phyloP scores from a whole-genome alignment of 1,139 yeast species.

The Scheffersomyces parashehatae region DNA sequence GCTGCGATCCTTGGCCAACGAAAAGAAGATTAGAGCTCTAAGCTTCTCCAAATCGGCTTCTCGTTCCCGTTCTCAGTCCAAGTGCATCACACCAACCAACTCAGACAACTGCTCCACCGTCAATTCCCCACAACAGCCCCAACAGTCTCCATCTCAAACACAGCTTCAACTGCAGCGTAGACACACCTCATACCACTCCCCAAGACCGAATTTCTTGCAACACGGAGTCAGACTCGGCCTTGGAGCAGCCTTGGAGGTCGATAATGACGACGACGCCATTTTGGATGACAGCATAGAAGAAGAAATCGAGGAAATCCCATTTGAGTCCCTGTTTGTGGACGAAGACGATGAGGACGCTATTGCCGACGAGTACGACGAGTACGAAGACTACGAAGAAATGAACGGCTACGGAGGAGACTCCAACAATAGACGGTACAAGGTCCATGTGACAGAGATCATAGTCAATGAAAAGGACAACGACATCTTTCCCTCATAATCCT shows the following conservation, averaged over 20 bases:
- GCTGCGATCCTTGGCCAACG: constrained; percentile 46
- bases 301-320: not conserved
- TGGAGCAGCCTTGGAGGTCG: constrained; percentile 11
- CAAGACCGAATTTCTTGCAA: constrained; percentile 24
- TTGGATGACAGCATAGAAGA: constrained; percentile 9
- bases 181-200: constrained; percentile 35
- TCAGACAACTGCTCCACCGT: not conserved
- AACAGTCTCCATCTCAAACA: not conserved
- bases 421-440: constrained; percentile 35
- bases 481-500: constrained; percentile 12
- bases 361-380: constrained; percentile 11
- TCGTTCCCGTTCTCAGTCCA: not conserved
- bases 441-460: constrained; percentile 54
- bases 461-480: constrained; percentile 37
- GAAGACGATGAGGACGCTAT: constrained; percentile 14
- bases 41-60: constrained; percentile 19
- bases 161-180: constrained; percentile 18
- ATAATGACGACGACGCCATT: constrained; percentile 11
- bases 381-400: constrained; percentile 9
- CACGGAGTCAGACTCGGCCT: constrained; percentile 14
- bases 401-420: constrained; percentile 27
- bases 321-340: constrained; percentile 7
- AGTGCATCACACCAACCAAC: not conserved
- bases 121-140: not conserved
- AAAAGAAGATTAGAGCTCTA: constrained; percentile 29